Conservation (phyloP, 257 asterid species). For the Agastache rugosa region DNA sequence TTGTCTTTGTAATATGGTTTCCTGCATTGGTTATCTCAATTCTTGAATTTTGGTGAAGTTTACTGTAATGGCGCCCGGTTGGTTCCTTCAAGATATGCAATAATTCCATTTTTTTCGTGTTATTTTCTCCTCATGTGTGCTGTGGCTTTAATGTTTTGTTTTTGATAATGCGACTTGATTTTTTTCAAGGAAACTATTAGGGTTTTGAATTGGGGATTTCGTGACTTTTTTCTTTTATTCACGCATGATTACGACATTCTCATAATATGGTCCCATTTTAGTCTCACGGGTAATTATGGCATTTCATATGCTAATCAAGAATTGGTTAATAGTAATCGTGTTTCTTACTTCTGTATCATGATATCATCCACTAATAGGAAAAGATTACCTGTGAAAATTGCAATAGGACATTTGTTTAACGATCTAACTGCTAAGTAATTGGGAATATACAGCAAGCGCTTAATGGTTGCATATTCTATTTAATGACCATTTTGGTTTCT, state of each 20-base stretch:
- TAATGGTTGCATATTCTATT: slow-evolving; percentile 7
- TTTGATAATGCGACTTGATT: slow-evolving; percentile 29
- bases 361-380: slow-evolving; percentile 1
- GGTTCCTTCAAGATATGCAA: slow-evolving; percentile 17
- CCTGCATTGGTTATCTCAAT: slow-evolving; percentile 35
- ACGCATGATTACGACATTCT: slow-evolving; percentile 18
- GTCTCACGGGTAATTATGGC: slow-evolving; percentile 29
- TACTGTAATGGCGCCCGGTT: background rate
- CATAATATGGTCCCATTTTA: background rate
- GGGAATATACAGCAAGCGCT: background rate
- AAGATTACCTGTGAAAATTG: slow-evolving; percentile 3
- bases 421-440: background rate
- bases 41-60: slow-evolving; percentile 26
- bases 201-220: slow-evolving; percentile 39
- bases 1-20: slow-evolving; percentile 25
- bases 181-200: slow-evolving; percentile 24
- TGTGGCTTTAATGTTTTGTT: background rate
- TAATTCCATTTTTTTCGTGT: background rate
- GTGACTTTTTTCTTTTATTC: slow-evolving; percentile 12
- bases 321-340: slow-evolving; percentile 13
- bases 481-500: slow-evolving; percentile 2
- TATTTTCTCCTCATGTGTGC: background rate
- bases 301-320: slow-evolving; percentile 15
- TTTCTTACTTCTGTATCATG: slow-evolving; percentile 6
- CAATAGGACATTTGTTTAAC: background rate